Percentiles rank a stretch among this genome's conserved stretches.
Conservation (phyloP, 2,329 filamentous ascomycete species). For the Dryadomyces quercivorus region DNA sequence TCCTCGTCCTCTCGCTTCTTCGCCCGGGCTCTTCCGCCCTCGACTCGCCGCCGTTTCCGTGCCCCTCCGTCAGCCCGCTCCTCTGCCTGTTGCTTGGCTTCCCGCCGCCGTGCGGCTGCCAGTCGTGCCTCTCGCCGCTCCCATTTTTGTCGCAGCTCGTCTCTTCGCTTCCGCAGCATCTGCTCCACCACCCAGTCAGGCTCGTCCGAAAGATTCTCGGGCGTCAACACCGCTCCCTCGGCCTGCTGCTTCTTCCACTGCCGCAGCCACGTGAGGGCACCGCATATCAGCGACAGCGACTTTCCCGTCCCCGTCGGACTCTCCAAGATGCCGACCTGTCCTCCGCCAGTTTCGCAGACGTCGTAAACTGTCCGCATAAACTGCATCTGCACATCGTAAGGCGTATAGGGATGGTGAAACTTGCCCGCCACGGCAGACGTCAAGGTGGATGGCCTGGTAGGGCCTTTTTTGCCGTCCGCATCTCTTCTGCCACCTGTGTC, state of each 20-base stretch:
- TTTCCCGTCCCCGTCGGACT: slow-evolving; percentile 91
- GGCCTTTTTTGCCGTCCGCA: no score
- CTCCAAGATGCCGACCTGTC: slow-evolving; percentile 79
- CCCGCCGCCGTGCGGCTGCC: slow-evolving; percentile 14
- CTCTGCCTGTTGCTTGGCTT: slow-evolving; percentile 27
- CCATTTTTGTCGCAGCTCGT: slow-evolving; percentile 53
- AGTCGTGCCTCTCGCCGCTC: slow-evolving; percentile 65
- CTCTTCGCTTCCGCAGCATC: slow-evolving; percentile 54
- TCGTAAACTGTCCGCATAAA: slow-evolving; percentile 80
- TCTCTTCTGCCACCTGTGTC: neutral
- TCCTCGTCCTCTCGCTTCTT: slow-evolving; percentile 25
- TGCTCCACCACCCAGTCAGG: slow-evolving; percentile 78
- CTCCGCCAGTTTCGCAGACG: slow-evolving; percentile 56
- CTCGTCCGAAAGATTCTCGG: slow-evolving; percentile 40
- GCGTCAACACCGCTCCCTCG: slow-evolving; percentile 23
- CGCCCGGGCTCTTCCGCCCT: slow-evolving; percentile 25
- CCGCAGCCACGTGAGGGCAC: slow-evolving; percentile 81
- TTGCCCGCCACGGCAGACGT: slow-evolving; percentile 26
- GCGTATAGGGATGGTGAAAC: slow-evolving; percentile 79
- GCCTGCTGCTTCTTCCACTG: slow-evolving; percentile 26
- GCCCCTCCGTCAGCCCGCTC: slow-evolving; percentile 42
- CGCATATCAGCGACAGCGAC: slow-evolving; percentile 83
- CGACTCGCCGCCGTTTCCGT: slow-evolving; percentile 13
- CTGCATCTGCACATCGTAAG: slow-evolving; percentile 75
- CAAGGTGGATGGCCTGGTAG: no score